Percentiles rank a stretch among this genome's conserved stretches.
These are phyloP conservation scores for Endocalyx cinctus DNA, from an alignment of 2,329 filamentous ascomycete genomes.

Conservation along the genomic window DNA sequence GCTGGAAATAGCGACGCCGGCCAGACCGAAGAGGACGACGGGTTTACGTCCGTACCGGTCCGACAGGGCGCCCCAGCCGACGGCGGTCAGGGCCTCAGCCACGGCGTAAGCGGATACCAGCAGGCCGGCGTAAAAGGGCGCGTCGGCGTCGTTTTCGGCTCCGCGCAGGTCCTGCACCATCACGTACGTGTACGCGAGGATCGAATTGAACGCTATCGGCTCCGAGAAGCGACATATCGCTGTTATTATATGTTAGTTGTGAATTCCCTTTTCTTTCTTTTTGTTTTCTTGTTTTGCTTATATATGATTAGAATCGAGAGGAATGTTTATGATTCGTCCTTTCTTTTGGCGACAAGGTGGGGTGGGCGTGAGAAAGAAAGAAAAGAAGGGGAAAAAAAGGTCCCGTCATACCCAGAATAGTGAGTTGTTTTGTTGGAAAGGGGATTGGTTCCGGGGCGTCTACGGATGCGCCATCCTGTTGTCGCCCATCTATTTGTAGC, in stretches of 20 bases:
- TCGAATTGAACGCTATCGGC: slow-evolving; percentile 42
- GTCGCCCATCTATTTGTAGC: no score
- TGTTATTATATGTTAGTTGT: slow-evolving; percentile 11
- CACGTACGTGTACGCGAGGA: slow-evolving; percentile 38
- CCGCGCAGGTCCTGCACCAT: slow-evolving; percentile 37
- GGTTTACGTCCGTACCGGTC: slow-evolving; percentile 36
- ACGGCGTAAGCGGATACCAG: slow-evolving; percentile 39
- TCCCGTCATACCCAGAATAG: slow-evolving; percentile 36
- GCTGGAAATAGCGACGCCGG: slow-evolving; percentile 33
- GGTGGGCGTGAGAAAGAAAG: not conserved
- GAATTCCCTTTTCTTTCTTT: not conserved
- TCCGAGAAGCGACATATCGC: slow-evolving; percentile 42
- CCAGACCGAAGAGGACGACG: slow-evolving; percentile 30
- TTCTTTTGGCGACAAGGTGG: no score
- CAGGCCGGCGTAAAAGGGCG: slow-evolving; percentile 47
- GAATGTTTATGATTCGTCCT: no score
- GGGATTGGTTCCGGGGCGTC: no score
- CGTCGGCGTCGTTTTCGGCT: slow-evolving; percentile 31
- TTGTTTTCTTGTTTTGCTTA: no score
- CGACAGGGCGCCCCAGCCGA: slow-evolving; percentile 37
- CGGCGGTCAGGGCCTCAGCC: slow-evolving; percentile 37
- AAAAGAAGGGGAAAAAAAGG: slow-evolving; percentile 1
- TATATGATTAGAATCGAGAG: no score
- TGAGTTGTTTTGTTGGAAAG: slow-evolving; percentile 41
- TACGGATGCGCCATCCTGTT: no score